phyloP scores from a whole-genome alignment of 1,139 yeast genomes.

The Citeromyces hawaiiensis region DNA sequence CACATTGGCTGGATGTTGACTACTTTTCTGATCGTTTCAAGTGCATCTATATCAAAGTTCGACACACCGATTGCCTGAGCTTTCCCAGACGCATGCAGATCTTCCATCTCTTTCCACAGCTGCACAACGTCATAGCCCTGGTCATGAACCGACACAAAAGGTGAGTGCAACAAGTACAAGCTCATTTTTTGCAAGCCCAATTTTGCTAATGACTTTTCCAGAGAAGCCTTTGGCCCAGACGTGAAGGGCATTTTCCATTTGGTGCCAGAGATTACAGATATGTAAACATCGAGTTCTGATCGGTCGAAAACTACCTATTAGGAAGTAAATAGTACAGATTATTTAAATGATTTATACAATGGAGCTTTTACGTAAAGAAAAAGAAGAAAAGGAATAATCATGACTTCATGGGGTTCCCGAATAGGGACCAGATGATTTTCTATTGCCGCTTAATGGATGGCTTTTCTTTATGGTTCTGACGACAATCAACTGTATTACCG shows the following conservation, averaged over 20 bases:
- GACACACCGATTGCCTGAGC: constrained; percentile 65
- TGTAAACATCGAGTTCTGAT: too few relatives aligned
- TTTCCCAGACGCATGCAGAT: constrained; percentile 36
- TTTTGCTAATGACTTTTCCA: constrained; percentile 21
- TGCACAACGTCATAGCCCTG: not conserved
- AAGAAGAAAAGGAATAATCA: too few relatives aligned
- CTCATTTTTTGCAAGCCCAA: constrained; percentile 31
- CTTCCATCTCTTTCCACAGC: constrained; percentile 36
- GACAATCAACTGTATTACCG: too few relatives aligned
- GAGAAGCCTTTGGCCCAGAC: constrained; percentile 9
- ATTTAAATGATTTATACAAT: too few relatives aligned
- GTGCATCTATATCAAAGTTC: constrained; percentile 43
- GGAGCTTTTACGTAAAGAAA: too few relatives aligned
- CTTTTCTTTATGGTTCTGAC: too few relatives aligned
- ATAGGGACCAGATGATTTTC: too few relatives aligned
- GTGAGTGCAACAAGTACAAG: constrained; percentile 34
- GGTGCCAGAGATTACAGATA: not conserved
- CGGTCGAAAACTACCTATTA: too few relatives aligned
- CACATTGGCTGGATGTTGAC: constrained; percentile 44
- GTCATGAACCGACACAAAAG: constrained; percentile 12
- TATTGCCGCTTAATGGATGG: too few relatives aligned
- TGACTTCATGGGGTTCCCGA: too few relatives aligned
- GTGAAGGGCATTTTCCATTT: not conserved
- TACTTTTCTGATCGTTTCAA: constrained; percentile 19
- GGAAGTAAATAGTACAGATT: too few relatives aligned